Percentiles rank a stretch among this genome's conserved stretches.
Evolutionary conservation across 31 red algal species (phyloP).

Genomic region (Odonthalia washingtoniensis): DNA sequence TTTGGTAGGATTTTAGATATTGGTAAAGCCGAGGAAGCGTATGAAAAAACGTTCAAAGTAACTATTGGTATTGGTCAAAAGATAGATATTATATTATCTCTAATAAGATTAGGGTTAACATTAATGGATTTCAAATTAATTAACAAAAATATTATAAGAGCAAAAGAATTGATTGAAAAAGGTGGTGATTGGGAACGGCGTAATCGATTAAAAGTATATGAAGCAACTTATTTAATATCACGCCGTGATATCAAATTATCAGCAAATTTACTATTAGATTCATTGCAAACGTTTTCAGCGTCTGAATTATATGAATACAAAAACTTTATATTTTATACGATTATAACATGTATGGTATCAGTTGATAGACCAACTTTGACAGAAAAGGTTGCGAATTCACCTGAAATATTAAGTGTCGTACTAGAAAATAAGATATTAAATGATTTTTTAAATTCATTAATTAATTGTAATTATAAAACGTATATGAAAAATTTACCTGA

Average conservation of each 20-base stretch:
- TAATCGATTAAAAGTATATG: conserved; percentile 96
- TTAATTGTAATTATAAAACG: conserved; percentile 86
- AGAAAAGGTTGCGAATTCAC: conserved; percentile 79
- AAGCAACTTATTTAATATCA: conserved; percentile 82
- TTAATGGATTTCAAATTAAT: conserved; percentile 72
- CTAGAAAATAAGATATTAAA: conserved; percentile 72
- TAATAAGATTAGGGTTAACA: conserved; percentile 87
- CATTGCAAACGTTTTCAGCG: conserved; percentile 94
- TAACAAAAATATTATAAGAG: conserved; percentile 60
- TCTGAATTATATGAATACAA: conserved; percentile 86
- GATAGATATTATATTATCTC: conserved; percentile 87
- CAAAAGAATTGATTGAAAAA: conserved; percentile 84
- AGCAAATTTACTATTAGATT: conserved; percentile 84
- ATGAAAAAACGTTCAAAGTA: conserved; percentile 81
- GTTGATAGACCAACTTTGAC: conserved; percentile 90
- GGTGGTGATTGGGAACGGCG: conserved; percentile 99
- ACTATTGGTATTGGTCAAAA: conserved; percentile 92
- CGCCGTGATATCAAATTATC: conserved; percentile 80
- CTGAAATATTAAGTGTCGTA: conserved; percentile 87
- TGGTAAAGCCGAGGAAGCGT: conserved; percentile 73
- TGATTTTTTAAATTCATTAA: conserved; percentile 74
- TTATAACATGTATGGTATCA: conserved; percentile 87
- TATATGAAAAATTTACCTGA: conserved; percentile 81
- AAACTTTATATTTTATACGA: conserved; percentile 90
- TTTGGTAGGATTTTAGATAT: conserved; percentile 76